Conservation (phyloP, 2,329 filamentous ascomycete genomes). For the Falciphora oryzae region DNA sequence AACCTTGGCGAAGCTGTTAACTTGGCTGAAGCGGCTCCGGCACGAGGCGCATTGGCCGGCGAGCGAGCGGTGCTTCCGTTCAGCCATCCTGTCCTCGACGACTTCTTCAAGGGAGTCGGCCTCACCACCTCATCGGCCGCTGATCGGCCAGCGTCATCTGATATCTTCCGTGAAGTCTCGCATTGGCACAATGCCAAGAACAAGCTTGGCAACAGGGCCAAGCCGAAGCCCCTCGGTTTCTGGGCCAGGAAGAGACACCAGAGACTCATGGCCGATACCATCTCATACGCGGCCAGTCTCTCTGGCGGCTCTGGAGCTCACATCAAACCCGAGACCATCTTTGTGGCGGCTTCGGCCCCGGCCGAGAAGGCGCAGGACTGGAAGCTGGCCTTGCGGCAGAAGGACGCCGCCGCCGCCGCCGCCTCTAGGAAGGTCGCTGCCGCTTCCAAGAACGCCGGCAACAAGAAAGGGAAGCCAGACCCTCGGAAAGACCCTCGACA, state of each 20-base stretch:
- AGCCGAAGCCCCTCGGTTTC: conserved; percentile 21
- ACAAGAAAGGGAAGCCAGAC: conserved; percentile 28
- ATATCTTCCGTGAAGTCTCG: conserved; percentile 40
- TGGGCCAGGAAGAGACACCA: conserved; percentile 47
- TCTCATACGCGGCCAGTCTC: conserved; percentile 63
- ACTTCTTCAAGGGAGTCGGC: conserved; percentile 36
- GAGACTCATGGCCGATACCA: conserved; percentile 61
- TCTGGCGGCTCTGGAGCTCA: conserved; percentile 59
- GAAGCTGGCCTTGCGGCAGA: conserved; percentile 20
- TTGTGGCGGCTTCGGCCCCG: conserved; percentile 28
- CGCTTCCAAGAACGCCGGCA: conserved; percentile 20
- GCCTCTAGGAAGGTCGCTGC: background rate
- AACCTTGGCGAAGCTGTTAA: background rate
- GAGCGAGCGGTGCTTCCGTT: conserved; percentile 36
- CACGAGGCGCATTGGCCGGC: conserved; percentile 1
- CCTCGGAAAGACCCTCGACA: conserved; percentile 25
- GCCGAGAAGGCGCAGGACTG: conserved; percentile 14
- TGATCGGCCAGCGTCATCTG: conserved; percentile 19
- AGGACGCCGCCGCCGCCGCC: conserved; percentile 10
- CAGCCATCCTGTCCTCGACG: conserved; percentile 39
- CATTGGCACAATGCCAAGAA: conserved; percentile 61
- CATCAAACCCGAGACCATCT: conserved; percentile 59
- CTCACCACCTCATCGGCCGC: conserved; percentile 26
- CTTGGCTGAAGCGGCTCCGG: background rate
- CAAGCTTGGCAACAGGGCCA: conserved; percentile 35